Evolutionary conservation across 768 basidiomycete species (phyloP).

Genomic region (Termitomyces sp.): DNA sequence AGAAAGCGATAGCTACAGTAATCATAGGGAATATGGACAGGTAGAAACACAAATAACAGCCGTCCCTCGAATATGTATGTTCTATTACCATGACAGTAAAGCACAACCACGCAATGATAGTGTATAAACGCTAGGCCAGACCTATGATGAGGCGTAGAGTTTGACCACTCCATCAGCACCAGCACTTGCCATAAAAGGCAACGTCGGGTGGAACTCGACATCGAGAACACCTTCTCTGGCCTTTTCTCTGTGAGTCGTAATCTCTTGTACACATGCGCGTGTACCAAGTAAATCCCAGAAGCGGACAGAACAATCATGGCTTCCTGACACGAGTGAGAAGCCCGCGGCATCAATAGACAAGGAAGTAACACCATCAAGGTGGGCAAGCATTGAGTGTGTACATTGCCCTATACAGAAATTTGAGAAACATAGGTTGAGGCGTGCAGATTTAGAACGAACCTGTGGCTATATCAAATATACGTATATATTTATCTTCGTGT

Average conservation of each 20-base stretch:
- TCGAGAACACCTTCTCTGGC: slow-evolving; percentile 87
- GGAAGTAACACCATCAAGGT: slow-evolving; percentile 89
- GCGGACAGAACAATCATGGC: slow-evolving; percentile 90
- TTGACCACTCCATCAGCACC: slow-evolving; percentile 96
- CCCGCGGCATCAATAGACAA: slow-evolving; percentile 84
- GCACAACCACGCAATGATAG: slow-evolving; percentile 3
- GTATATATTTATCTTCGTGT: slow-evolving; percentile 91
- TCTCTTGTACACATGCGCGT: slow-evolving; percentile 82
- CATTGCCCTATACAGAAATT: slow-evolving; percentile 56
- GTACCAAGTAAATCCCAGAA: slow-evolving; percentile 90
- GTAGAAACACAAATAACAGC: slow-evolving; percentile 17
- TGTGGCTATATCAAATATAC: slow-evolving; percentile 80
- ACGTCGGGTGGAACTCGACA: slow-evolving; percentile 76
- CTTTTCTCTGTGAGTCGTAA: slow-evolving; percentile 85
- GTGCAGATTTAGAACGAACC: slow-evolving; percentile 40
- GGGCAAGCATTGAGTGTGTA: slow-evolving; percentile 85
- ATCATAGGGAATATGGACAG: slow-evolving; percentile 19
- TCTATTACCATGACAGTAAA: slow-evolving; percentile 22
- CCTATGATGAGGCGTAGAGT: slow-evolving; percentile 81
- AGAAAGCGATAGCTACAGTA: slow-evolving; percentile 23
- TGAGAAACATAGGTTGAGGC: background rate
- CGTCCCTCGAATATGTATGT: slow-evolving; percentile 29
- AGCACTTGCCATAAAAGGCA: slow-evolving; percentile 87
- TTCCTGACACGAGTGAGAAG: slow-evolving; percentile 82
- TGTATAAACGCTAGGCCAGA: slow-evolving; percentile 4